Base-by-base conservation (phyloP, 371 early-diverging fungal species). In the Mortierella sp. region DNA sequence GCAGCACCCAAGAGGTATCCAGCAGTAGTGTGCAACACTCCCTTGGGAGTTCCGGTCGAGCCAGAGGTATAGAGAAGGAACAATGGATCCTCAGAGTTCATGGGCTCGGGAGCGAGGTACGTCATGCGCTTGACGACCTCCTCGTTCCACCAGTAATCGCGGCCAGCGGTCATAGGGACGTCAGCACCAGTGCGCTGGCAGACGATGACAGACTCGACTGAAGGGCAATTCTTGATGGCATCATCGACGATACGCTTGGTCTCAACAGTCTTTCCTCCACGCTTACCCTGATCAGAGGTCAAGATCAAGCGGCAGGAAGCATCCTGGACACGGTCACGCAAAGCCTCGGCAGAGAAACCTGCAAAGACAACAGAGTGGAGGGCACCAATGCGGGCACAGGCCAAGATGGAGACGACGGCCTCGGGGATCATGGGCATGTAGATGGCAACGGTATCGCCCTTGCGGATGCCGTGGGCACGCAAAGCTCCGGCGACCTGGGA, bases 341-440 rank as follows among this genome's bases (percentile, higher is more conserved):
- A 88, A 30, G 97, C 96, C 32, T 94, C 93, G 47, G 95, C 86
- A 61, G 96, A 95, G 87, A 96, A 97, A 47, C 98, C 97, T n/a
- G 96, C 97, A 88, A 97, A 97, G 35, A 97, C 96, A 45, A 98
- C 98, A 47, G 91, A 90, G 70, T 90, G 99, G 28, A 97, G 86
- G 16, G 95, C 90, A 39, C 99, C 99, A 28, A 99, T 87, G 52
- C 99, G 91, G 3, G 97, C 96, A 85, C 98, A 97, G 20, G 99
- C 98, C 54, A 99, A 90, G 90, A 97, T 92, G 12, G 96, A 91
- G 66, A 96, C 92, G 3, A 96, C 91, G 14, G 99, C 96, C 83
- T 98, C 95, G 26, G 98, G 97, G 43, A 96, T 92, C 97, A 97
- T 98, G 43, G 98, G 97, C 96, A 99, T 95, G 85, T 99, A 99